Evolutionary conservation across 768 basidiomycete genomes (phyloP), one percentile per base, ranked within the genome.

Genomic region (Pleurotus giganteus): DNA sequence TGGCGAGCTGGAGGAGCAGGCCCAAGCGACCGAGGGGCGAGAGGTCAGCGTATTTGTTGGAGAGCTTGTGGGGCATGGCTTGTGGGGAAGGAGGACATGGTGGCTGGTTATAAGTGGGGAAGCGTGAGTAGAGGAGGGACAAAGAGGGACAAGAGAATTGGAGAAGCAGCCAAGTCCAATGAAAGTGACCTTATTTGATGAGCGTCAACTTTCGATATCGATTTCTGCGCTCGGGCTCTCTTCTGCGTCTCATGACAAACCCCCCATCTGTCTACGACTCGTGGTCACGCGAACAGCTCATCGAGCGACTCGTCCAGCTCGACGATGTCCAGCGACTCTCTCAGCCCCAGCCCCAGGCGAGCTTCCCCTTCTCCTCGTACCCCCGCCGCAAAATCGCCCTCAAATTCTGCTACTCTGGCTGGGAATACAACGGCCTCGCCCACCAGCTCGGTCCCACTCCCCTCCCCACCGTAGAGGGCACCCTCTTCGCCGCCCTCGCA

Each of bases 371-470:
- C 68, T 67, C 80, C 19, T 72, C 79, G 4, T 79, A 93, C 64
- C 82, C 91, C 5, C 77, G 79, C 32, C 88, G 91, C 50, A 98
- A 98, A 72, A 93, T 99, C 57, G 97, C 97, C 1, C 75, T 99
- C 51, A 89, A 91, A 64, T 92, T 98, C 66, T 88, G 85, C 65
- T 99, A 98, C 64, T 84, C 91, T 41, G 96, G 96, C 12, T 89
- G 86, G 83, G 88, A 91, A 24, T 98, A 96, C 66, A 85, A 87
- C 53, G 97, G 96, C 11, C 80, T 99, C 39, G 93, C 94, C 0
- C 85, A 83, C 65, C 97, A 98, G 67, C 65, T 73, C 32, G 78
- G 75, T 26, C 77, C 79, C 5, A 88, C 88, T 1, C 84, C 88
- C 5, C 69, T 94, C 7, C 91, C 93, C 4, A 96, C 96, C 0